Evolutionary conservation across 2,329 filamentous ascomycete species (phyloP), one percentile per base, ranked within the genome.

Genomic region (Trichoderma simmonsii): DNA sequence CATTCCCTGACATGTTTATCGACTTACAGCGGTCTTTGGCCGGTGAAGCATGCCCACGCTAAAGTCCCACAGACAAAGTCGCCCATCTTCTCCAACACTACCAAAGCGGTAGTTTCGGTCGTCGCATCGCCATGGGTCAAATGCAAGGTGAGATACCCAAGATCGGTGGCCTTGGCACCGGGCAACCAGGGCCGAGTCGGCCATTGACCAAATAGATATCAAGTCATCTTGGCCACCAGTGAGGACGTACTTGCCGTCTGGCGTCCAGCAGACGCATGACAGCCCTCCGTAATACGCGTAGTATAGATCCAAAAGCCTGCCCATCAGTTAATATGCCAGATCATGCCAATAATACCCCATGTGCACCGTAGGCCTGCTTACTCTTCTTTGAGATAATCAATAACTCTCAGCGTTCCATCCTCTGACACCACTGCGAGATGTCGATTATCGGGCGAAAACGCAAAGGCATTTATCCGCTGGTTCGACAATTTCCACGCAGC

Each of bases 61-160:
- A 80, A 99, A 99, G 83, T 99, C 96, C 96, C 96, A 99, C 14
- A 99, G 85, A 72, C 97, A 89, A 21, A 99, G 85, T 71, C 94
- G 88, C 77, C 95, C 93, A 80, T 99, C 96, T 79, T 98, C 95
- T 15, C 95, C 96, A 1, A 99, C 95, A 77, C 94, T 97, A 34
- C 96, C 96, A 77, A 99, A 97, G 1, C 96, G 90, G 82, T 99
- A 99, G 77, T 94, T 98, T 76, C 92, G 90, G 79, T 97, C 94
- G 78, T 99, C 96, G 78, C 96, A 99, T 74, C 95, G 89, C 96
- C 96, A 99, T 0, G 94, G 94, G 80, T 99, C 96, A 80, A 98
- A 99, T 4, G 94, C 93, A 51, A 99, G 93, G 18, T 91, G 90
- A 4, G 94, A 94, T 0, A 99, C 95, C 94, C 94, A 99, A 5